Evolutionary conservation across 192 early-diverging fungal species (phyloP), one percentile per base, ranked within the genome.

Genomic region (Coemansia sp.): DNA sequence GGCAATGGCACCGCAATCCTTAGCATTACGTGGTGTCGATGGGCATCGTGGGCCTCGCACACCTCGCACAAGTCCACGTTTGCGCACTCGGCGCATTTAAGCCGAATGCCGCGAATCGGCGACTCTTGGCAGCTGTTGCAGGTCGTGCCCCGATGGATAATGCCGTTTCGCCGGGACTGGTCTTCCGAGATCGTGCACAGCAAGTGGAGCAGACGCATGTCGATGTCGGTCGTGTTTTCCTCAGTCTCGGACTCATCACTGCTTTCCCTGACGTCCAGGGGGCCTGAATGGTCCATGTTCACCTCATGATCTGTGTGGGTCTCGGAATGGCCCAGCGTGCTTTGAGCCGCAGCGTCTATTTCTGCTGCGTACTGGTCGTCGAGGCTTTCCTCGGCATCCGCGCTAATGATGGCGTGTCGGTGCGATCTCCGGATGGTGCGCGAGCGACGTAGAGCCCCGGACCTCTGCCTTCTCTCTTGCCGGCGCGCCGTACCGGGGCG

Each of bases 31-130:
- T 98, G 96, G 11, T 92, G 90, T 18, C 79, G 72, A 62, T 98
- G 96, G 0, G 80, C 80, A 28, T 81, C 71, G 34, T 92, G 85
- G 5, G 88, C 88, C 63, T 98, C 96, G 71, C 96, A 98, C 3
- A 80, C 64, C 53, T 92, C 89, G 68, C 96, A 98, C 11, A 98
- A 67, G 78, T 98, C 96, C 58, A 84, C 91, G 51, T 94, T 91
- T 39, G 90, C 81, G 56, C 96, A 98, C 53, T 97, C 93, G 30
- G 90, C 87, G 62, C 96, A 98, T 61, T 92, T 93, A 83, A 88
- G 97, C 2, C 96, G 85, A 15, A 86, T 68, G 6, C 96, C 96
- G 18, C 92, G 85, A 52, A 98, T 89, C 1, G 96, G 96, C 20
- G 87, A 82, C 21, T 83, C 81, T 15, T 82, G 82, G 64, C 96